Percentiles rank a stretch among this genome's conserved stretches.
Evolutionary conservation across 192 early-diverging fungal genomes (phyloP).

Genomic region (Diversispora eburnea): DNA sequence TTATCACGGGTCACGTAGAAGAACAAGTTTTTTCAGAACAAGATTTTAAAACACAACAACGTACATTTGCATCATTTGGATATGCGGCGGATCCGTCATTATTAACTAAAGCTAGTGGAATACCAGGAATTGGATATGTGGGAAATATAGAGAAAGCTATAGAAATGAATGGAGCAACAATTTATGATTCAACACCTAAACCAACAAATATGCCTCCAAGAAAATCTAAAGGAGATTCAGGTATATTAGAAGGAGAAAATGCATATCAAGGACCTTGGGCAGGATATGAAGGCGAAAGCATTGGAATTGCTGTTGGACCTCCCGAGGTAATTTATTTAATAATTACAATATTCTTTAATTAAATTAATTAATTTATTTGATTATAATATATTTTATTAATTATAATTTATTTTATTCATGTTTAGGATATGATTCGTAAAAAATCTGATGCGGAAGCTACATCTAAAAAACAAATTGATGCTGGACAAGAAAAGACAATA

Average conservation of each 20-base stretch:
- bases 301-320: constrained; percentile 55
- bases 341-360: constrained; percentile 32
- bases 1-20: constrained; percentile 75
- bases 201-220: constrained; percentile 40
- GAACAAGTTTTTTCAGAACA: constrained; percentile 64
- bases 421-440: constrained; percentile 40
- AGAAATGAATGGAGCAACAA: constrained; percentile 49
- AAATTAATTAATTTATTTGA: background rate
- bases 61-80: constrained; percentile 77
- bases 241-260: constrained; percentile 66
- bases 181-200: constrained; percentile 47
- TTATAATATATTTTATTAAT: background rate
- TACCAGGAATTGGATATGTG: constrained; percentile 56
- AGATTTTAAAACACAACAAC: constrained; percentile 79
- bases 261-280: constrained; percentile 94
- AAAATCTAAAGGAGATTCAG: constrained; percentile 72
- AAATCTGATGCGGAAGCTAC: constrained; percentile 28
- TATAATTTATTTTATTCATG: background rate
- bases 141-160: constrained; percentile 58
- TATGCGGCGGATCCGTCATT: constrained; percentile 78
- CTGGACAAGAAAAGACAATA: constrained; percentile 68
- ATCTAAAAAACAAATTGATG: constrained; percentile 35
- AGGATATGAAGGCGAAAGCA: constrained; percentile 81
- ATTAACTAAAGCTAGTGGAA: constrained; percentile 35
- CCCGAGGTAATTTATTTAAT: constrained; percentile 51